A percentile compares a stretch with the other conserved stretches of the same genome.
Evolutionary conservation across 176 grass and related monocot species (phyloP).

Genomic region (Musa troglodytarum): DNA sequence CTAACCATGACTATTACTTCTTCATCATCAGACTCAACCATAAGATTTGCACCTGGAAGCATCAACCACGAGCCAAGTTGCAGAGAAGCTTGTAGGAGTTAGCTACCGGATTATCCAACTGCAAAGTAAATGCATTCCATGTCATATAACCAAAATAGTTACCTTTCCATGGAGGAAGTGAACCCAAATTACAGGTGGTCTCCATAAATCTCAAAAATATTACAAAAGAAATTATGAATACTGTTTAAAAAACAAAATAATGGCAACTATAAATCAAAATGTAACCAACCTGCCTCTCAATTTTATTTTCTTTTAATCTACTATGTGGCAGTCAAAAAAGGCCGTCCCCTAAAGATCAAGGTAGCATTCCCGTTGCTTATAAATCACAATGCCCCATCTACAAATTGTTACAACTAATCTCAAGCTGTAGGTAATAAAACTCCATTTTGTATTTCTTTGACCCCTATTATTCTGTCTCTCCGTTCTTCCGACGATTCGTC

Average conservation of each 20-base stretch:
- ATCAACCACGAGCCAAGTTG: neutral
- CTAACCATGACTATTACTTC: neutral
- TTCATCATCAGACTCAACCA: neutral
- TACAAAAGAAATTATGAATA: neutral
- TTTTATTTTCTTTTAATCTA: neutral
- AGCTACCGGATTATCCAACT: neutral
- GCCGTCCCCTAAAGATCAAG: neutral
- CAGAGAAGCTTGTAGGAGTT: neutral
- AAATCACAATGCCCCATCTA: neutral
- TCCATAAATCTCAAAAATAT: constrained; percentile 16
- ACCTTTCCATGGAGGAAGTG: neutral
- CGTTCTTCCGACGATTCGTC: neutral
- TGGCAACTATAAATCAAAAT: neutral
- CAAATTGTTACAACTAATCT: neutral
- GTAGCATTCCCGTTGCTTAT: neutral
- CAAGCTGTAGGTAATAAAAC: neutral
- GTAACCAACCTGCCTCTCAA: neutral
- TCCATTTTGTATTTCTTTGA: neutral
- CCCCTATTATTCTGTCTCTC: neutral
- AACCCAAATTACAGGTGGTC: neutral
- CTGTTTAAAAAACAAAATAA: neutral
- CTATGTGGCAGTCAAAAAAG: neutral
- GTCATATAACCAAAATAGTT: too few species aligned
- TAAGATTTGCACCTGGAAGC: neutral
- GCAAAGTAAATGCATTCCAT: neutral